These are phyloP conservation scores for Aspergillus indologenus DNA, from an alignment of 495 filamentous ascomycete species.

Conservation along the genomic window DNA sequence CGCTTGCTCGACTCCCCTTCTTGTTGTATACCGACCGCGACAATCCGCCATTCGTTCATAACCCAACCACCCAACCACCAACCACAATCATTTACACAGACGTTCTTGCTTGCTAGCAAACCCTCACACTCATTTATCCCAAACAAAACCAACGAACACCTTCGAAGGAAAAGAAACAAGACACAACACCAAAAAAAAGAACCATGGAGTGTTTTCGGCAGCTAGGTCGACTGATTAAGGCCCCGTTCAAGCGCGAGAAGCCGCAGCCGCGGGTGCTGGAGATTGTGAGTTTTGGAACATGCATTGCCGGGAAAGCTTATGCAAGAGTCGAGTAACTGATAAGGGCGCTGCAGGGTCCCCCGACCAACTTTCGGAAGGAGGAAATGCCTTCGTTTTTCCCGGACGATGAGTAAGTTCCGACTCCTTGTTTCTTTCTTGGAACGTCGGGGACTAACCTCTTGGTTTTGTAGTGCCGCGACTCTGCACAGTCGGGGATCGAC, in stretches of 20 bases:
- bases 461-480: constrained; percentile 37
- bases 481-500: constrained; percentile 34
- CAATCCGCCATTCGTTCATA: background rate
- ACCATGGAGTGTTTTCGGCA: constrained; percentile 44
- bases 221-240: constrained; percentile 36
- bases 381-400: constrained; percentile 39
- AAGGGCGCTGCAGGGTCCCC: constrained; percentile 31
- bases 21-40: background rate
- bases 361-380: constrained; percentile 48
- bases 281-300: constrained; percentile 41
- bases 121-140: background rate
- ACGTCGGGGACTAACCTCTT: too few species aligned
- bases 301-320: too few species aligned
- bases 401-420: constrained; percentile 49
- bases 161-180: background rate
- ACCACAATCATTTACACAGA: background rate
- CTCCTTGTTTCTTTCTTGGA: too few species aligned
- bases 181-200: background rate
- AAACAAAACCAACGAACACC: background rate
- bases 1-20: background rate
- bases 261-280: constrained; percentile 31
- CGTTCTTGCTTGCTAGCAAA: background rate
- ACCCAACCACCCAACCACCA: too few species aligned
- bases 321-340: too few species aligned
- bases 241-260: constrained; percentile 32